These are phyloP conservation scores for Hondaea fermentalgiana DNA, from an alignment of 108 stramenopile species.

Conservation along the genomic window DNA sequence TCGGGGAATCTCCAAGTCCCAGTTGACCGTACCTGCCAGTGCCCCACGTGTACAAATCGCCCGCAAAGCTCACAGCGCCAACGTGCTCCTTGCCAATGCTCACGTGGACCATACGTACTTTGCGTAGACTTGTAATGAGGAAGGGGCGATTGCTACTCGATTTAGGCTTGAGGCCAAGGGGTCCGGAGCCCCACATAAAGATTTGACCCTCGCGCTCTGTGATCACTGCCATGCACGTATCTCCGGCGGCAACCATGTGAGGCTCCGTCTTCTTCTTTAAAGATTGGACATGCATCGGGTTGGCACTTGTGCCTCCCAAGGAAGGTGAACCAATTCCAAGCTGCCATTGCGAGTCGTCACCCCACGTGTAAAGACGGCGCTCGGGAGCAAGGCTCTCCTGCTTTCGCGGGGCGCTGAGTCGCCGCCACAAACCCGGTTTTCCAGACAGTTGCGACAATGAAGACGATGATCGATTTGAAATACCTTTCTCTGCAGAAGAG, in stretches of 20 bases:
- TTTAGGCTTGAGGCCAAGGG: neutral
- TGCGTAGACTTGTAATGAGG: neutral
- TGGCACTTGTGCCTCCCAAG: neutral
- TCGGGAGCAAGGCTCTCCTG: neutral
- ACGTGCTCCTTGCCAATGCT: neutral
- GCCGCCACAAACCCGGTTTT: neutral
- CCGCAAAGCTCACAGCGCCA: neutral
- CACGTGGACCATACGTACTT: neutral
- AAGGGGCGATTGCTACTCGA: neutral
- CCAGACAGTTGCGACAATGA: neutral
- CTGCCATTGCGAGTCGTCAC: neutral
- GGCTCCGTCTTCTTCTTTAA: neutral
- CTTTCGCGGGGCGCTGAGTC: neutral
- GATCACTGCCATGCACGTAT: neutral
- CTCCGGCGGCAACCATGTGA: neutral
- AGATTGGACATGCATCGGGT: neutral
- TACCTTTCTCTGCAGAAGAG: no score
- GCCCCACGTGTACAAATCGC: neutral
- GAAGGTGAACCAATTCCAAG: neutral
- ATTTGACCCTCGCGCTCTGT: neutral
- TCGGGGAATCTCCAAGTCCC: neutral
- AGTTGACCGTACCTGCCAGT: neutral
- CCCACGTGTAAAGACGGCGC: neutral
- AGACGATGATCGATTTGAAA: neutral
- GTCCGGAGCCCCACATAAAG: constrained; percentile 4